Conservation (phyloP, 1,284 basidiomycete genomes). For the Rhizoctonia solani region DNA sequence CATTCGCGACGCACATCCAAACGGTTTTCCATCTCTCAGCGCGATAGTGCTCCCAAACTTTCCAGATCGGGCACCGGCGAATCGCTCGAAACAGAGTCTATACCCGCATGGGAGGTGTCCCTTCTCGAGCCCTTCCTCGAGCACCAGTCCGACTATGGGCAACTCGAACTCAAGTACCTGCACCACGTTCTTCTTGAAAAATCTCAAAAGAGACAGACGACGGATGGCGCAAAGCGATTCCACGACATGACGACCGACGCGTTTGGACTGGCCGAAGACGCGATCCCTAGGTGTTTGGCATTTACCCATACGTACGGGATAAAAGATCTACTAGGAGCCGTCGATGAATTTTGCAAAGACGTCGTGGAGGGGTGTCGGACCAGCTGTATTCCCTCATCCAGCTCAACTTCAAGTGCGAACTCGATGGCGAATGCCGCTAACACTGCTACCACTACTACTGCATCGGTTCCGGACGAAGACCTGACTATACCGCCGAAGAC, state of each 20-base stretch:
- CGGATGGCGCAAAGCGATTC: conserved; percentile 66
- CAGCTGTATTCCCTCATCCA: conserved; percentile 53
- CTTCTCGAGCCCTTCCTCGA: conserved; percentile 92
- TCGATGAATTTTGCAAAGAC: conserved; percentile 69
- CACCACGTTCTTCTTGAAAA: conserved; percentile 53
- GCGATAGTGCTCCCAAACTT: conserved; percentile 47
- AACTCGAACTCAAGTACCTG: conserved; percentile 72
- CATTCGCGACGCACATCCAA: conserved; percentile 43
- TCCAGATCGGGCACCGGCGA: conserved; percentile 30
- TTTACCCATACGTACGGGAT: conserved; percentile 90
- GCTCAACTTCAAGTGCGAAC: conserved; percentile 40
- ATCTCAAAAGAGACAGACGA: conserved; percentile 46
- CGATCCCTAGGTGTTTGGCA: conserved; percentile 67
- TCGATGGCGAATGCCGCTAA: too few relatives aligned
- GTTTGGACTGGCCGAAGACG: conserved; percentile 78
- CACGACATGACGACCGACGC: conserved; percentile 72
- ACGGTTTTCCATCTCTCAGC: conserved; percentile 40
- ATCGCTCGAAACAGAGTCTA: conserved; percentile 35
- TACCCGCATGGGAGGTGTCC: conserved; percentile 76
- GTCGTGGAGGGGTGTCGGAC: conserved; percentile 70
- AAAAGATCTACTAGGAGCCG: conserved; percentile 67
- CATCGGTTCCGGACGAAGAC: conserved; percentile 50
- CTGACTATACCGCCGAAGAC: conserved; percentile 87
- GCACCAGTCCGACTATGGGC: conserved; percentile 80
- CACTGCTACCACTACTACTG: conserved; percentile 15